A percentile compares a stretch with the other conserved stretches of the same genome.
Evolutionary conservation across 2,329 filamentous ascomycete genomes (phyloP).

Genomic region (Hypoxylon sp.): DNA sequence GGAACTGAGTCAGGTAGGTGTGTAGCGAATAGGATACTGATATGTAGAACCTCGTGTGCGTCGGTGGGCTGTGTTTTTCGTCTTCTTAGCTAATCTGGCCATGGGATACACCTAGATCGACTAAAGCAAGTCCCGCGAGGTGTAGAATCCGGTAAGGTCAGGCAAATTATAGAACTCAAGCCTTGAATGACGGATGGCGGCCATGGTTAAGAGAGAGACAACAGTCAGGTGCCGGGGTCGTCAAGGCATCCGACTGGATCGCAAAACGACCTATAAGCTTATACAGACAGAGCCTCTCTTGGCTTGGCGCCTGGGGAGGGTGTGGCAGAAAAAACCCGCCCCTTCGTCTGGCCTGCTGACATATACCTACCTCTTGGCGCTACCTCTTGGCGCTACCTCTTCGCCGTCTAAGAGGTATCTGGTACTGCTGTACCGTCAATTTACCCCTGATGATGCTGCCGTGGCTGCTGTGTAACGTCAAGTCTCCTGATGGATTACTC

Average conservation of each 20-base stretch:
- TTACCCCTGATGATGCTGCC: slow-evolving; percentile 33
- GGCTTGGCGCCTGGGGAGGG: slow-evolving; percentile 35
- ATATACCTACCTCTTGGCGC: slow-evolving; percentile 31
- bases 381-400: slow-evolving; percentile 27
- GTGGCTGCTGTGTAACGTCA: slow-evolving; percentile 42
- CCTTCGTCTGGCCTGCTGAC: slow-evolving; percentile 32
- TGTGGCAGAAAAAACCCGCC: slow-evolving; percentile 1
- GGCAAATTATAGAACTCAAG: slow-evolving; percentile 27
- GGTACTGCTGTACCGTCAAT: neutral
- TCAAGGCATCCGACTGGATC: slow-evolving; percentile 49
- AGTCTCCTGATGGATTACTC: slow-evolving; percentile 28
- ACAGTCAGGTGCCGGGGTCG: slow-evolving; percentile 39
- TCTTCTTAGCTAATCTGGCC: slow-evolving; percentile 12
- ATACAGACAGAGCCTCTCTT: slow-evolving; percentile 38
- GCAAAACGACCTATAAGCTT: slow-evolving; percentile 35
- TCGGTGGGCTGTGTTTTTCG: slow-evolving; percentile 15
- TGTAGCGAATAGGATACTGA: slow-evolving; percentile 8
- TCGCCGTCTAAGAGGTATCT: no score
- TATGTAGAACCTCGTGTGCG: neutral
- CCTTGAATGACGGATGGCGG: slow-evolving; percentile 21
- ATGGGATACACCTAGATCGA: slow-evolving; percentile 24
- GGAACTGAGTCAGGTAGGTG: slow-evolving; percentile 6
- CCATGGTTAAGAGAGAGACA: slow-evolving; percentile 13
- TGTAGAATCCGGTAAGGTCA: slow-evolving; percentile 34
- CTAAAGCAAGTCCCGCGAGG: slow-evolving; percentile 13